These are phyloP conservation scores for Evansstolkia leycettana DNA, from an alignment of 495 filamentous ascomycete species.

Conservation along the genomic window DNA sequence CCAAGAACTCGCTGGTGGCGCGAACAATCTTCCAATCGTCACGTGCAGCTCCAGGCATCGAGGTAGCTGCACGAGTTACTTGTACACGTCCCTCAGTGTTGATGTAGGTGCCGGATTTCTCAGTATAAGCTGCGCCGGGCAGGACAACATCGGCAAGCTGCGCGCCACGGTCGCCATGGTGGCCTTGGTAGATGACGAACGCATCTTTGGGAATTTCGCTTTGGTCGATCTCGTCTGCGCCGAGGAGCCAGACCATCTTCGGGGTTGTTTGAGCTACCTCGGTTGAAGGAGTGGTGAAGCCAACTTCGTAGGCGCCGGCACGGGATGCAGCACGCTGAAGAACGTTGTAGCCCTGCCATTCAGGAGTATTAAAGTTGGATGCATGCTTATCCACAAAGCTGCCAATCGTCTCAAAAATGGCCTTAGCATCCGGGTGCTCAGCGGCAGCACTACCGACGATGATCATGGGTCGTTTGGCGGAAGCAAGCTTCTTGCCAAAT, in stretches of 20 bases:
- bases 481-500: constrained; percentile 81
- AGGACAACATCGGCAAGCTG: constrained; percentile 89
- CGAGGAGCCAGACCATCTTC: constrained; percentile 94
- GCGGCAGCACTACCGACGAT: constrained; percentile 80
- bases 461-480: constrained; percentile 91
- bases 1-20: constrained; percentile 82
- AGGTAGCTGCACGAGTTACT: constrained; percentile 78
- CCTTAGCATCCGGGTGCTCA: constrained; percentile 82
- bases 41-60: constrained; percentile 72
- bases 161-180: constrained; percentile 90
- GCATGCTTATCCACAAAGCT: constrained; percentile 86
- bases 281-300: constrained; percentile 74
- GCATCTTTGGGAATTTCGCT: constrained; percentile 83
- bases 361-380: constrained; percentile 69
- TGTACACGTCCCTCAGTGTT: constrained; percentile 96
- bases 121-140: constrained; percentile 88
- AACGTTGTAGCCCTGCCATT: constrained; percentile 97
- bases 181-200: constrained; percentile 95
- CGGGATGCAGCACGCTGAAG: constrained; percentile 88
- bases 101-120: constrained; percentile 93
- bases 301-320: constrained; percentile 85
- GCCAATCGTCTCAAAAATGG: constrained; percentile 82
- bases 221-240: constrained; percentile 77
- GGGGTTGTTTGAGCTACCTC: constrained; percentile 67
- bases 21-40: constrained; percentile 99